A percentile compares a stretch with the other conserved stretches of the same genome.
Conservation (phyloP, 169 alveolate species). For the Perkinsus olseni region DNA sequence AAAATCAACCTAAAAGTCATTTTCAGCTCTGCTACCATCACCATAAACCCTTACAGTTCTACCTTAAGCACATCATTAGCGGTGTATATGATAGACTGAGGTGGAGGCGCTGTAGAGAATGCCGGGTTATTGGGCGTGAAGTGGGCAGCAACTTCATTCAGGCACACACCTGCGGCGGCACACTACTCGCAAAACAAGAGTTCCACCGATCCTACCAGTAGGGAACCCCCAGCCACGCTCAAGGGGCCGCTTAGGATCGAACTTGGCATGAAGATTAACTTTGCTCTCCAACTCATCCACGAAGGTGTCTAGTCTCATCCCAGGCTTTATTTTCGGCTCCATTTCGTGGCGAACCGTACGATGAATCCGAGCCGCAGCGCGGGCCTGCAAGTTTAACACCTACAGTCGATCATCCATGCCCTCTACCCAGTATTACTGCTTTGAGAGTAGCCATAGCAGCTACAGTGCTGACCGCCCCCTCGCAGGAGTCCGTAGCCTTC, state of each 20-base stretch:
- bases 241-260: neutral
- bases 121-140: neutral
- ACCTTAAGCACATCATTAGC: neutral
- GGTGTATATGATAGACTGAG: neutral
- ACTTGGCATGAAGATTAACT: neutral
- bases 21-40: neutral
- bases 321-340: neutral
- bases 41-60: neutral
- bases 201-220: neutral
- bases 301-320: neutral
- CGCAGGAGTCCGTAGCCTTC: neutral
- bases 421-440: neutral
- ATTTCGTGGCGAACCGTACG: neutral
- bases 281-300: neutral
- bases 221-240: neutral
- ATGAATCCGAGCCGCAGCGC: neutral
- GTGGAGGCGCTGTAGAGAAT: neutral
- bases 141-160: neutral
- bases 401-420: neutral
- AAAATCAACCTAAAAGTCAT: neutral
- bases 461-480: neutral
- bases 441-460: neutral
- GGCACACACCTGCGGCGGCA: neutral
- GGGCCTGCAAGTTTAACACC: neutral
- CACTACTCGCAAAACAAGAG: neutral